A percentile compares a stretch with the other conserved stretches of the same genome.
Evolutionary conservation across 768 basidiomycete species (phyloP).

Genomic region (Russula vinacea): DNA sequence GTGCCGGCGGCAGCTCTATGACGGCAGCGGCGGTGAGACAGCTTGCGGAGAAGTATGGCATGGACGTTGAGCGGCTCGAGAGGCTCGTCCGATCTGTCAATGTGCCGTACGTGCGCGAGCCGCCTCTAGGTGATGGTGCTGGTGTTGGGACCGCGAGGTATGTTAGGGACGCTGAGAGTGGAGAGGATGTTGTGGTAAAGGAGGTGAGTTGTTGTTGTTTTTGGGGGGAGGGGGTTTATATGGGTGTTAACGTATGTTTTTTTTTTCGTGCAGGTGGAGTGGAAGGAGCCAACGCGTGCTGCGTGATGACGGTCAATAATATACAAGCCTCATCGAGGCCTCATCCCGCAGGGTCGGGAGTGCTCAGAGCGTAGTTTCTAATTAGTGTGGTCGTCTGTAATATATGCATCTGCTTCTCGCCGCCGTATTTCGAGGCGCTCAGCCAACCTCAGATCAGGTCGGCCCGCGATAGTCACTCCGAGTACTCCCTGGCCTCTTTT

Average conservation of each 20-base stretch:
- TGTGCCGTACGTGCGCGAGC: slow-evolving; percentile 58
- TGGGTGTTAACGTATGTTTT: not conserved
- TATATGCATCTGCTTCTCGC: not conserved
- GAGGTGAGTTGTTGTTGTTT: slow-evolving; percentile 42
- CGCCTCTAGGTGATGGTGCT: slow-evolving; percentile 28
- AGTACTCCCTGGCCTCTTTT: no score
- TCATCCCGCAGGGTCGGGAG: not conserved
- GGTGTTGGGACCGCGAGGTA: not conserved
- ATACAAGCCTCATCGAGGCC: not conserved
- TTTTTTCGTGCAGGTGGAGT: slow-evolving; percentile 9
- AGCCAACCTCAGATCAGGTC: no score
- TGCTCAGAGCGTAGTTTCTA: not conserved
- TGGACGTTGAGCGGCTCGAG: slow-evolving; percentile 54
- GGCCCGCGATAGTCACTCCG: not conserved
- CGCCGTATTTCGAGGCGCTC: not conserved
- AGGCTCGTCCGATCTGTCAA: slow-evolving; percentile 55
- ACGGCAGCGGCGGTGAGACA: slow-evolving; percentile 23
- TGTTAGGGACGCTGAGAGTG: slow-evolving; percentile 39
- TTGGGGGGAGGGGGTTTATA: not conserved
- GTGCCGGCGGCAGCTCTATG: not conserved
- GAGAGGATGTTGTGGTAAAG: slow-evolving; percentile 52
- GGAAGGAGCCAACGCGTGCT: slow-evolving; percentile 12
- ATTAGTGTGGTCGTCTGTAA: not conserved
- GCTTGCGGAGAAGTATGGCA: slow-evolving; percentile 52
- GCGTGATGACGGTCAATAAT: not conserved